Percentiles rank a stretch among this genome's conserved stretches.
Conservation (phyloP, 257 asterid species). For the Buddleja alternifolia region DNA sequence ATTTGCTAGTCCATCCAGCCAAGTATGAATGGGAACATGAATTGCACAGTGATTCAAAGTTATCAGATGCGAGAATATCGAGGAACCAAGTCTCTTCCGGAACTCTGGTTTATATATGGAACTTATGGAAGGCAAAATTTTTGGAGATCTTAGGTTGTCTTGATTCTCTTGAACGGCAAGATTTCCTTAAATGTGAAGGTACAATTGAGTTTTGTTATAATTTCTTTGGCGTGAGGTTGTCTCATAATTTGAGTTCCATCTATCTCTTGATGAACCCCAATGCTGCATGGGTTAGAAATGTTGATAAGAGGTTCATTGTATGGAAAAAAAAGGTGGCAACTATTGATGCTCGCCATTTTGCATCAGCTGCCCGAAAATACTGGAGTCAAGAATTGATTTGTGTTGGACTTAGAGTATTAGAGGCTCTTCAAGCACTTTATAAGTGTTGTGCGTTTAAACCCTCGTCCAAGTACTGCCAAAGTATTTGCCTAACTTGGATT, state of each 20-base stretch:
- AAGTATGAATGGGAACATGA: constrained; percentile 44
- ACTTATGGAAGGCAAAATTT: constrained; percentile 36
- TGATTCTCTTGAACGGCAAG: constrained; percentile 27
- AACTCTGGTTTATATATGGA: constrained; percentile 56
- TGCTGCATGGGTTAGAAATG: constrained; percentile 52
- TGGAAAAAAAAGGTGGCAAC: constrained; percentile 22
- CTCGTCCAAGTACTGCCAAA: constrained; percentile 32
- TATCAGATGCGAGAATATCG: constrained; percentile 33
- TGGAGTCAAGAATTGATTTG: constrained; percentile 44
- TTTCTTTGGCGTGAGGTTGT: constrained; percentile 59
- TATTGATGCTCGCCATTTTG: constrained; percentile 46
- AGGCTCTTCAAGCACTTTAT: constrained; percentile 41
- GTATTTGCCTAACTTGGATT: constrained; percentile 40
- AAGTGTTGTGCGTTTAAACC: not conserved
- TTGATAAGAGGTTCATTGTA: constrained; percentile 30
- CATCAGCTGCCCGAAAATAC: constrained; percentile 43
- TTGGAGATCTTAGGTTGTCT: constrained; percentile 41
- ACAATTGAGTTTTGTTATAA: constrained; percentile 38
- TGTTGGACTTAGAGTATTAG: constrained; percentile 50
- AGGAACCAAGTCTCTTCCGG: constrained; percentile 38
- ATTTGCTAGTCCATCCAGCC: constrained; percentile 26
- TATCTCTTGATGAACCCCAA: constrained; percentile 49
- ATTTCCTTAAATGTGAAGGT: constrained; percentile 9
- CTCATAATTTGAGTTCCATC: constrained; percentile 4
- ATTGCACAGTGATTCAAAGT: constrained; percentile 21